Evolutionary conservation across 2,329 filamentous ascomycete species (phyloP), one percentile per base, ranked within the genome.

Genomic region (Didymella sp.): DNA sequence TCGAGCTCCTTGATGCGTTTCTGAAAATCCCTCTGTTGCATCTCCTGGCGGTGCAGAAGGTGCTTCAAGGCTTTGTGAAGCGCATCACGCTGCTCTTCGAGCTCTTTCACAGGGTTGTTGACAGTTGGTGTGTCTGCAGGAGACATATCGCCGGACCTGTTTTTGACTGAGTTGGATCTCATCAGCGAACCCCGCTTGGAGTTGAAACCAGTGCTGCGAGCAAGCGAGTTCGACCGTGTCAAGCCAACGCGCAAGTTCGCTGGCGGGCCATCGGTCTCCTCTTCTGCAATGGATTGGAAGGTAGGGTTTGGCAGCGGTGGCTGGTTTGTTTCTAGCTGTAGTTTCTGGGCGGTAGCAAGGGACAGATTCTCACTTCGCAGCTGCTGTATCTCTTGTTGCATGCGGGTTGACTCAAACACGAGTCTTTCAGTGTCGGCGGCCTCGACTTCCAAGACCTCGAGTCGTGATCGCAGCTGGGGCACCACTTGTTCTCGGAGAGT

Each of bases 11-110:
- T 85, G 64, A 96, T 89, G 62, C 87, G 90, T 78, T 96, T 96
- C 64, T 89, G 83, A 63, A 93, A 92, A 64, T 96, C 90, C 41
- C 87, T 88, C 64, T 89, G 90, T 76, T 97, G 91, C 72, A 89
- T 84, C 62, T 94, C 89, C 64, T 97, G 92, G 49, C 95, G 87
- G 60, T 93, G 87, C 12, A 98, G 85, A 15, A 99, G 82, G 59
- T 87, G 91, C 79, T 90, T 93, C 50, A 99, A 81, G 6, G 95
- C 92, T 58, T 85, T 87, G 78, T 98, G 95, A 6, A 99, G 82
- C 1, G 94, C 93, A 76, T 99, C 94, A 43, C 95, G 87, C 78
- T 99, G 95, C 40, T 91, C 88, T 77, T 98, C 94, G 11, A 97
- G 88, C 63, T 98, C 94, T 76, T 96, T 96, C 17, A 96, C 82